phyloP scores from a whole-genome alignment of 805 yeast genomes.

The Yamadazyma sp. region DNA sequence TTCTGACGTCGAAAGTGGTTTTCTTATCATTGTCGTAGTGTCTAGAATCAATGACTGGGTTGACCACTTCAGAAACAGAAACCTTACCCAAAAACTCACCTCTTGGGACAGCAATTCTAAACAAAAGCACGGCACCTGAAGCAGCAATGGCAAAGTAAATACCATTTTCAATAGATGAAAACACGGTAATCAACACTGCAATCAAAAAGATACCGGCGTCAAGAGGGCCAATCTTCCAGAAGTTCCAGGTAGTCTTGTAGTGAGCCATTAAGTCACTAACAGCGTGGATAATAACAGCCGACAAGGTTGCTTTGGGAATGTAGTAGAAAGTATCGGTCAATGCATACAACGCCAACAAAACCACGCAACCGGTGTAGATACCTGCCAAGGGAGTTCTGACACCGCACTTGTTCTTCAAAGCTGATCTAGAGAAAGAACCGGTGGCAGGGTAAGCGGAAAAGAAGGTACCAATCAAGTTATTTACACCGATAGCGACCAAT shows the following conservation, averaged over 20 bases:
- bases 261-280: slow-evolving; percentile 81
- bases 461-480: slow-evolving; percentile 87
- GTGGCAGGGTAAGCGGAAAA: slow-evolving; percentile 95
- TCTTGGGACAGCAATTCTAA: slow-evolving; percentile 75
- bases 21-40: background rate
- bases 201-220: slow-evolving; percentile 72
- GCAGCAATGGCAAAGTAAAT: slow-evolving; percentile 89
- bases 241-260: slow-evolving; percentile 61
- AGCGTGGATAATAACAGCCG: slow-evolving; percentile 91
- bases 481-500: slow-evolving; percentile 87
- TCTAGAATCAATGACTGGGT: slow-evolving; percentile 47
- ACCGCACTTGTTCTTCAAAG: slow-evolving; percentile 91
- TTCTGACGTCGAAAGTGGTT: background rate
- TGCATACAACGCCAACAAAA: slow-evolving; percentile 79
- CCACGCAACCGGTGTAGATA: slow-evolving; percentile 85
- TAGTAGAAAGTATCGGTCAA: slow-evolving; percentile 81
- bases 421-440: slow-evolving; percentile 93
- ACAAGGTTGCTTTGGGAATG: slow-evolving; percentile 85
- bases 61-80: slow-evolving; percentile 65
- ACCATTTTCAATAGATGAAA: slow-evolving; percentile 81
- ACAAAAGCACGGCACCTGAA: slow-evolving; percentile 69
- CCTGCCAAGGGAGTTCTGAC: slow-evolving; percentile 94
- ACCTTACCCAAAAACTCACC: slow-evolving; percentile 83
- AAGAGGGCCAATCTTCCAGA: slow-evolving; percentile 72
- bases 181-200: slow-evolving; percentile 73